Conservation (phyloP, 2,329 filamentous ascomycete species). For the Epichloe scottii region DNA sequence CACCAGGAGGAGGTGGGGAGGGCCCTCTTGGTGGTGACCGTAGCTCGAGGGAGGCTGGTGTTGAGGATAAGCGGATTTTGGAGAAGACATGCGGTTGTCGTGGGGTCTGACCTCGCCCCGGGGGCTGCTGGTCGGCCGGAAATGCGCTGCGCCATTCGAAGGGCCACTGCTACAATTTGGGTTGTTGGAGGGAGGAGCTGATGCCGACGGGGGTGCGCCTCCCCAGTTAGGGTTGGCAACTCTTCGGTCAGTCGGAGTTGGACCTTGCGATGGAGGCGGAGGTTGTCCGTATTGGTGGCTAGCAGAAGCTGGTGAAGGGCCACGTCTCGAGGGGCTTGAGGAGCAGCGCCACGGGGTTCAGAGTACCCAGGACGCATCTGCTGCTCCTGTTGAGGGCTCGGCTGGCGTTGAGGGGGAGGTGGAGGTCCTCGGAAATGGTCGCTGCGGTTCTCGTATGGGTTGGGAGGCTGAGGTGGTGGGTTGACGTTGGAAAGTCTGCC, state of each 20-base stretch:
- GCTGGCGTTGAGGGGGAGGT: constrained; percentile 56
- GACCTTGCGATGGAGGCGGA: constrained; percentile 31
- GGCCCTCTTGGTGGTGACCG: constrained; percentile 58
- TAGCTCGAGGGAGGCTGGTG: constrained; percentile 42
- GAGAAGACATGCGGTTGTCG: constrained; percentile 82
- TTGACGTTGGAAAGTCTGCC: constrained; percentile 68
- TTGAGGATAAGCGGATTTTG: constrained; percentile 72
- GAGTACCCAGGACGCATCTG: constrained; percentile 50
- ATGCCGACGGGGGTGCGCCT: constrained; percentile 36
- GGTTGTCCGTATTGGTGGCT: constrained; percentile 33
- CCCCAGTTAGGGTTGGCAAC: constrained; percentile 48
- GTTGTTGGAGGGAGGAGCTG: constrained; percentile 24
- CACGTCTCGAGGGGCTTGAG: constrained; percentile 34
- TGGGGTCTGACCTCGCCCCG: constrained; percentile 74
- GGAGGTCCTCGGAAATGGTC: constrained; percentile 56
- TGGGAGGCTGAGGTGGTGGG: constrained; percentile 59
- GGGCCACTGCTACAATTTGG: constrained; percentile 27
- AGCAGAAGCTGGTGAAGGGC: constrained; percentile 28
- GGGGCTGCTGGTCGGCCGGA: constrained; percentile 60
- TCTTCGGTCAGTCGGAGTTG: constrained; percentile 40
- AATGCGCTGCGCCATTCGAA: constrained; percentile 51
- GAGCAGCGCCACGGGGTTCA: constrained; percentile 20
- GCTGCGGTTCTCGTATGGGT: constrained; percentile 63
- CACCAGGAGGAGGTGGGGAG: constrained; percentile 35
- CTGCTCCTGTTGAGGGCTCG: constrained; percentile 61